Base-by-base conservation (phyloP, 805 yeast genomes). In the Ogataea saltuana region DNA sequence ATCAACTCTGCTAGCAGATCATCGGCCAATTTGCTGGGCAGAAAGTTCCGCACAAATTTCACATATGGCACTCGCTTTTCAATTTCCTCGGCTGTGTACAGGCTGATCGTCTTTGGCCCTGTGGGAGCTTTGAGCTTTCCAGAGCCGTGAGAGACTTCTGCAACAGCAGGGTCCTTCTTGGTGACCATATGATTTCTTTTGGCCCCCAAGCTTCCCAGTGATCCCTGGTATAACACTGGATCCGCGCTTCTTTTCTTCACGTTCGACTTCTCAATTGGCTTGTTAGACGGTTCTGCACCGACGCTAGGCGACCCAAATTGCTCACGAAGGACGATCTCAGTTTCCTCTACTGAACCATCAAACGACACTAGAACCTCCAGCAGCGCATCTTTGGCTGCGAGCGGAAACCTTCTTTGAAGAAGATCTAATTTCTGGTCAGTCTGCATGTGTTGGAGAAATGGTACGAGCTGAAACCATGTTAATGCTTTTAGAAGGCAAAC, bases 321-420 rank as follows among this genome's bases (percentile, higher is more conserved):
- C 29, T 72, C 75, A 21, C 64, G 55, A 12, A 82, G 56, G 18
- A 81, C 51, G 0, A 49, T 28, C 31, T 68, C 68, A 1, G 80
- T 75, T 8, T 58, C 45, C 7, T 61, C 58, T 1, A 80, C 30
- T 2, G 82, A 74, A 1, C 85, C 88, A 33, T 70, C 67, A 52
- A 85, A 81, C 0, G 75, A 63, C 1, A 71, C 39, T 10, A 84
- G 64, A 3, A 84, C 56, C 39, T 83, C 88, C 4, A 72, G 55
- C 4, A 81, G 58, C 0, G 66, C 60, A 2, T 59, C 68, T 4
- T 57, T 63, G 28, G 68, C 75, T 3, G 70, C 75, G 0, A 46
- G 55, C 0, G 85, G 83, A 45, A 71, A 77, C 26, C 55, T 55
- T 5, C 50, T 48, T 31, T 55, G 45, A 23, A 80, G 61, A 9